phyloP scores from a whole-genome alignment of 2,329 filamentous ascomycete species.

The Colletotrichum melonis region DNA sequence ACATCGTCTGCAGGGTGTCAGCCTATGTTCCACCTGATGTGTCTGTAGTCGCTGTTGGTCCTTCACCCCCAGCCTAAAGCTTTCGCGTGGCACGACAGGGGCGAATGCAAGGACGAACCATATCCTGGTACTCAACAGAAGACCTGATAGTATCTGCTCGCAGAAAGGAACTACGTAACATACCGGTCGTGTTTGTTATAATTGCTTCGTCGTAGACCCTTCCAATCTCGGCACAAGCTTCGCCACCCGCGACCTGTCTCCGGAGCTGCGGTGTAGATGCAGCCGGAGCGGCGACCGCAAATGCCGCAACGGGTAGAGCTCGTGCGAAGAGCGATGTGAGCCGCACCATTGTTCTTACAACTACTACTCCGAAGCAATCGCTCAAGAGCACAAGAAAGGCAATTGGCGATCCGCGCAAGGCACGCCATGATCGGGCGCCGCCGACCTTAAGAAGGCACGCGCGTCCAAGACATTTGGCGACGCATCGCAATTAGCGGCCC shows the following conservation, averaged over 20 bases:
- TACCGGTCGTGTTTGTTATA: not conserved
- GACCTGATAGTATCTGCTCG: too few relatives aligned
- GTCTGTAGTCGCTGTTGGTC: too few relatives aligned
- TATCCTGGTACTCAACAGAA: too few relatives aligned
- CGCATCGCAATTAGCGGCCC: not conserved
- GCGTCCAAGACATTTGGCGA: not conserved
- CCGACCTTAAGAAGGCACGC: not conserved
- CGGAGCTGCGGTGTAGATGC: not conserved
- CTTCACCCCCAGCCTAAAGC: too few relatives aligned
- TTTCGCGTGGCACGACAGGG: too few relatives aligned
- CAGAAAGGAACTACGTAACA: not conserved
- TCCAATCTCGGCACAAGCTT: slow-evolving; percentile 19
- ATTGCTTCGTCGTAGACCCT: slow-evolving; percentile 3
- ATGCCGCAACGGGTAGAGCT: not conserved
- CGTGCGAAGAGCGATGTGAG: not conserved
- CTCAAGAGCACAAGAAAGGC: too few relatives aligned
- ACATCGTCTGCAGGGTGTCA: not conserved
- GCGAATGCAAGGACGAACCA: too few relatives aligned
- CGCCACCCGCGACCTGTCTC: not conserved
- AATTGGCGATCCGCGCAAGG: too few relatives aligned
- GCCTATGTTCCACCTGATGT: not conserved
- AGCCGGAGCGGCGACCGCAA: slow-evolving; percentile 9
- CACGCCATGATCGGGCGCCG: not conserved
- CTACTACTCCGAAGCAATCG: too few relatives aligned
- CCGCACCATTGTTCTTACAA: not conserved